A percentile compares a stretch with the other conserved stretches of the same genome.
phyloP scores from a whole-genome alignment of 345 rosid species.

The Nasturtium officinale region DNA sequence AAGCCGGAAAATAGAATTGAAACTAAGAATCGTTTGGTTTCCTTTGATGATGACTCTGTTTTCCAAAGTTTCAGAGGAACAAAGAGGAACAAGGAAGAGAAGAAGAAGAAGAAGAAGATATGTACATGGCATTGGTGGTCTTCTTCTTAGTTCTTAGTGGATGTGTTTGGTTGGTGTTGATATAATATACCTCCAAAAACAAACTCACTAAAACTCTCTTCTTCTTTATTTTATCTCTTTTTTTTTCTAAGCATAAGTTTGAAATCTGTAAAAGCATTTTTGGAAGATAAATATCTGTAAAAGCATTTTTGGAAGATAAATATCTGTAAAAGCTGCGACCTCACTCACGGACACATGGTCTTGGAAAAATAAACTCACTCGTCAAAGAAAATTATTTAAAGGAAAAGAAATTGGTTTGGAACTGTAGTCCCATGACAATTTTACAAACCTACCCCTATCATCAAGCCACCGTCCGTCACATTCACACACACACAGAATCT shows the following conservation, averaged over 20 bases:
- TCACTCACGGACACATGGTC: slow-evolving; percentile 33
- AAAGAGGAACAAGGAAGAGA: slow-evolving; percentile 24
- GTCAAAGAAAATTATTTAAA: neutral
- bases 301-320: slow-evolving; percentile 33
- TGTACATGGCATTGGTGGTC: slow-evolving; percentile 33
- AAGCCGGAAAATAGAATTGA: slow-evolving; percentile 50
- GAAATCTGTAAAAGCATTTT: neutral
- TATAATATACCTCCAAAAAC: slow-evolving; percentile 32
- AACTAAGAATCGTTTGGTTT: slow-evolving; percentile 51
- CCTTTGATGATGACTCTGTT: slow-evolving; percentile 47
- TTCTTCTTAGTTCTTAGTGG: neutral
- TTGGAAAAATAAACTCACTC: neutral
- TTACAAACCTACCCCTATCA: neutral
- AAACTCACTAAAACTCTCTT: neutral
- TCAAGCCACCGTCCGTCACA: neutral
- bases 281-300: slow-evolving; percentile 26
- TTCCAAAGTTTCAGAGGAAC: slow-evolving; percentile 32
- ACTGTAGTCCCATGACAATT: neutral
- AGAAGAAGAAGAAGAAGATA: slow-evolving; percentile 16
- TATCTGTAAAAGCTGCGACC: slow-evolving; percentile 44
- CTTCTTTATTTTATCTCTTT: slow-evolving; percentile 11
- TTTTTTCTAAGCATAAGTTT: neutral
- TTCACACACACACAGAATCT: neutral
- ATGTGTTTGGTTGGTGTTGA: slow-evolving; percentile 22
- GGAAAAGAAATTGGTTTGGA: neutral